phyloP scores from a whole-genome alignment of 306 rosid species.

The Corylus americana region DNA sequence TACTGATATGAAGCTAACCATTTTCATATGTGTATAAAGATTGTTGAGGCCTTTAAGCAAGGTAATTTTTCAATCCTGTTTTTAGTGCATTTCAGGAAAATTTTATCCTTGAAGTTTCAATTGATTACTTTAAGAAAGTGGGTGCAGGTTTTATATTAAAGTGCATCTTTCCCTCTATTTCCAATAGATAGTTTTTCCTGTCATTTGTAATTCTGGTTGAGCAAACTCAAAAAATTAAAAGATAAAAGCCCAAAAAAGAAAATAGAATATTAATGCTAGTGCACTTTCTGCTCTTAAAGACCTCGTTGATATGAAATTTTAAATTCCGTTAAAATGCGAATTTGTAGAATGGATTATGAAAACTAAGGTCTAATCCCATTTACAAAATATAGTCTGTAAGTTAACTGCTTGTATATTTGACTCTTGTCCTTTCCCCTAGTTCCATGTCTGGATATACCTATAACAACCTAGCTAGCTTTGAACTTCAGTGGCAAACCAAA shows the following conservation, averaged over 20 bases:
- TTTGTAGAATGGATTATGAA: too few relatives aligned
- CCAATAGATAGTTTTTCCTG: background rate
- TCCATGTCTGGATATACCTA: background rate
- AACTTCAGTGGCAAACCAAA: background rate
- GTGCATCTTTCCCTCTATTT: background rate
- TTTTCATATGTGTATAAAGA: background rate
- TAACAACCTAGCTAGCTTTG: background rate
- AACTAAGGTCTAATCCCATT: too few relatives aligned
- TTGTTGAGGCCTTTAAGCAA: conserved; percentile 3
- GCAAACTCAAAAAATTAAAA: background rate
- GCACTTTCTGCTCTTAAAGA: background rate
- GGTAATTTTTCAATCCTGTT: conserved; percentile 27
- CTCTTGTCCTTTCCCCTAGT: background rate
- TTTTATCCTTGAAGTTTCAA: background rate
- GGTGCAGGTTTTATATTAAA: background rate
- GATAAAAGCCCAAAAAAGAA: background rate
- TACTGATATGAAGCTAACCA: background rate
- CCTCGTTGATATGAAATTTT: background rate
- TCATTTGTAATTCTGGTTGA: background rate
- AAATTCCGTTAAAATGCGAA: background rate
- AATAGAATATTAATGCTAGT: background rate
- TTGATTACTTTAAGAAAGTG: background rate
- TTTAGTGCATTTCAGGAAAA: background rate
- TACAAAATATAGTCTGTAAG: background rate
- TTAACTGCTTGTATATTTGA: background rate